Evolutionary conservation across 2,329 filamentous ascomycete species (phyloP).

Genomic region (Fonsecaea monophora): DNA sequence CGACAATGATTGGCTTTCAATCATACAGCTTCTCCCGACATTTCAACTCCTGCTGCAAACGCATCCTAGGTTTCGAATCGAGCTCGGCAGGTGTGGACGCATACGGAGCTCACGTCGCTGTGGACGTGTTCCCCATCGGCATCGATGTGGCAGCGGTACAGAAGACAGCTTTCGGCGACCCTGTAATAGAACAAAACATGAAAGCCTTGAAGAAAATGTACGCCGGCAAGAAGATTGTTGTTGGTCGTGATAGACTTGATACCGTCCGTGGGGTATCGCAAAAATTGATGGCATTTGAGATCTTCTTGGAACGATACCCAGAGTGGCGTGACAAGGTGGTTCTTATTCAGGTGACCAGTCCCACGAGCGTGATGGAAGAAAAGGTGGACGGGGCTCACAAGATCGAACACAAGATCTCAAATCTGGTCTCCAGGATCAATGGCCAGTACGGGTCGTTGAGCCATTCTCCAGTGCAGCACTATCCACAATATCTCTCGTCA

Average conservation of each 20-base stretch:
- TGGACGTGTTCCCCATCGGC: constrained; percentile 93
- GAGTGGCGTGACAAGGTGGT: constrained; percentile 93
- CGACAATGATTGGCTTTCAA: constrained; percentile 94
- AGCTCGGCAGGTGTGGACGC: constrained; percentile 85
- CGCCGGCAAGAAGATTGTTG: constrained; percentile 90
- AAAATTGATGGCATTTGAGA: constrained; percentile 92
- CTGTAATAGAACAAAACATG: constrained; percentile 74
- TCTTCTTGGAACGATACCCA: constrained; percentile 87
- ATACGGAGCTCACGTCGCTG: constrained; percentile 85
- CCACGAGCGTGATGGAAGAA: constrained; percentile 79
- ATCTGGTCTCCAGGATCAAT: constrained; percentile 90
- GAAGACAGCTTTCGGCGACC: constrained; percentile 72
- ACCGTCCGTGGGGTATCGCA: constrained; percentile 93
- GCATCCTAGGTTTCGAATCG: constrained; percentile 87
- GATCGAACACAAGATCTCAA: constrained; percentile 85
- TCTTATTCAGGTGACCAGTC: constrained; percentile 92
- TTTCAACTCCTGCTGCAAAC: constrained; percentile 91
- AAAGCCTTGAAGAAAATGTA: constrained; percentile 77
- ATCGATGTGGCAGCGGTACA: constrained; percentile 86
- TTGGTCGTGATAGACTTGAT: constrained; percentile 91
- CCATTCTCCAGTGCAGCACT: constrained; percentile 91
- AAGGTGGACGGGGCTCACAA: constrained; percentile 78
- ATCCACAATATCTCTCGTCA: constrained; percentile 86
- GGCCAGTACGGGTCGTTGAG: constrained; percentile 85
- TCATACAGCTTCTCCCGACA: constrained; percentile 94